A percentile compares a stretch with the other conserved stretches of the same genome.
These are phyloP conservation scores for Boeremia lycopersici DNA, from an alignment of 2,329 filamentous ascomycete species.

Conservation along the genomic window DNA sequence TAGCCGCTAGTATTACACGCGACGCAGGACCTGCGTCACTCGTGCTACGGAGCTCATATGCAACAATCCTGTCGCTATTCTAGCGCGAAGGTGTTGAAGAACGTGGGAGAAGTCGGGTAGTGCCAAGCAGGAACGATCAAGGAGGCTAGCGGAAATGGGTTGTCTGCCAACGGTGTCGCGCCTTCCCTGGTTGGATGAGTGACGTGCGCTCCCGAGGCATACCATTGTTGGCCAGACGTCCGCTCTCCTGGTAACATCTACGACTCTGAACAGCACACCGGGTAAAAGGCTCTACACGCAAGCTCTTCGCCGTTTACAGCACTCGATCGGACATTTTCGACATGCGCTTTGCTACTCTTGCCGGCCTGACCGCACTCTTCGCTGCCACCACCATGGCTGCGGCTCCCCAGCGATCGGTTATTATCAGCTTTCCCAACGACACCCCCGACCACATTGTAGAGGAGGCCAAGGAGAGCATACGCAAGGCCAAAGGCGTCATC, in stretches of 20 bases:
- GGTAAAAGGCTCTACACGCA: neutral
- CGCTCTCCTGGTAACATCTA: slow-evolving; percentile 9
- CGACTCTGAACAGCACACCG: neutral
- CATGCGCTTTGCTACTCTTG: slow-evolving; percentile 70
- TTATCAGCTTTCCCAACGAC: slow-evolving; percentile 76
- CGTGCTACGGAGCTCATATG: no score
- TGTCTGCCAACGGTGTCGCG: neutral
- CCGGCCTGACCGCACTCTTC: slow-evolving; percentile 64
- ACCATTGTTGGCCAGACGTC: slow-evolving; percentile 3
- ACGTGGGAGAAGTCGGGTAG: no score
- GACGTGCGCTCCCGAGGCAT: slow-evolving; percentile 14
- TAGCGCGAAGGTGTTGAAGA: no score
- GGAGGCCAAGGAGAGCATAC: slow-evolving; percentile 73
- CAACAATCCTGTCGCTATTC: no score
- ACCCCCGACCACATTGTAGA: slow-evolving; percentile 71
- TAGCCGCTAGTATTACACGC: no score
- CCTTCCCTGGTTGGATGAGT: slow-evolving; percentile 1
- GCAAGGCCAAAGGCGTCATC: slow-evolving; percentile 70
- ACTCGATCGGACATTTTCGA: slow-evolving; percentile 24
- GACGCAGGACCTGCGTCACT: no score
- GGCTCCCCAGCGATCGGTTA: slow-evolving; percentile 69
- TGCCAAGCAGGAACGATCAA: slow-evolving; percentile 2
- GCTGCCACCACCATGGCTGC: slow-evolving; percentile 67
- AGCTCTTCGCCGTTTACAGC: neutral
- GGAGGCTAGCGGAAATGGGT: neutral